Conservation (phyloP, 2,329 filamentous ascomycete species). For the Ophiostoma sp. region DNA sequence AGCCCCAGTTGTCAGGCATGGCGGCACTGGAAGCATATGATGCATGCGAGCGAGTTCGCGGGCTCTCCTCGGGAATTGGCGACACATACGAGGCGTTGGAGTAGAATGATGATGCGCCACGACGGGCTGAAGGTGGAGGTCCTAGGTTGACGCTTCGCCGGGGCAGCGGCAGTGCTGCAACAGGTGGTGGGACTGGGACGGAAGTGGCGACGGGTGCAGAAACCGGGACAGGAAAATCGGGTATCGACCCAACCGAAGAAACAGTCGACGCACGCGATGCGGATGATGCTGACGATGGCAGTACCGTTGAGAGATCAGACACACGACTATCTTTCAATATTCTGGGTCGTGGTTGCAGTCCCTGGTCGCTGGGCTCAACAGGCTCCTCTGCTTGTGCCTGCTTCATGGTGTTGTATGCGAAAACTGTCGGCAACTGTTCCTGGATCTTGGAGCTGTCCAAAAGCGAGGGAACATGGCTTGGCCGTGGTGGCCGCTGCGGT, state of each 20-base stretch:
- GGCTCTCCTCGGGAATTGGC: slow-evolving; percentile 68
- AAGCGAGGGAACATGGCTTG: slow-evolving; percentile 55
- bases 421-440: slow-evolving; percentile 52
- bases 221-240: slow-evolving; percentile 47
- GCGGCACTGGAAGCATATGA: slow-evolving; percentile 69
- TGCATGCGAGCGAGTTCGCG: slow-evolving; percentile 51
- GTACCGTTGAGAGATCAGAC: slow-evolving; percentile 41
- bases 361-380: neutral
- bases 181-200: slow-evolving; percentile 29
- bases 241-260: slow-evolving; percentile 53
- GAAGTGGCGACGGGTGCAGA: slow-evolving; percentile 28
- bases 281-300: slow-evolving; percentile 36
- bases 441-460: slow-evolving; percentile 52
- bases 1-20: slow-evolving; percentile 64
- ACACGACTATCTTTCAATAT: slow-evolving; percentile 39
- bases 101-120: slow-evolving; percentile 60
- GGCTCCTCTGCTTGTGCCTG: neutral
- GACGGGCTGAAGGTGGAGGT: slow-evolving; percentile 55
- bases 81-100: slow-evolving; percentile 64
- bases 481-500: slow-evolving; percentile 55
- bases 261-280: slow-evolving; percentile 50
- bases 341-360: neutral
- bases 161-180: slow-evolving; percentile 25
- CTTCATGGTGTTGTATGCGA: slow-evolving; percentile 26
- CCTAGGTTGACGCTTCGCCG: slow-evolving; percentile 52